Base-by-base conservation (phyloP, 2,329 filamentous ascomycete species). In the Chaetothyriales sp. region DNA sequence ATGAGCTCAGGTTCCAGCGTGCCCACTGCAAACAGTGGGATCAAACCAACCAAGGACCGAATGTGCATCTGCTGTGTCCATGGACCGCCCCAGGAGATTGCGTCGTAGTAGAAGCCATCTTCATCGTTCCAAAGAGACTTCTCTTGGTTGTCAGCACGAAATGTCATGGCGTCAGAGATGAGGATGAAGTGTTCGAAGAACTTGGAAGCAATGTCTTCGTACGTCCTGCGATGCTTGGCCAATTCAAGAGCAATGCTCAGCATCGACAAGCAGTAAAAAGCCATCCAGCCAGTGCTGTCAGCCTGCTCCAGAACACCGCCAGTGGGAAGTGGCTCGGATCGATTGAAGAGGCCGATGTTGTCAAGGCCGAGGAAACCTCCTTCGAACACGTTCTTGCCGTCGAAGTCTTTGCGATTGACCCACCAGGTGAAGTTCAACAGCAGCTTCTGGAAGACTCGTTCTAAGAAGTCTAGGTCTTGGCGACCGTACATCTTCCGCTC, bases 101-200 rank as follows among this genome's bases (percentile, higher is more conserved):
- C 90, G 70, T 97, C 90, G 65, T 97, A 97, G 76, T 97, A 97
- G 75, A 97, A 97, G 52, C 70, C 89, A 67, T 97, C 90, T 56
- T 94, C 80, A 25, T 95, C 89, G 63, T 95, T 97, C 90, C 90
- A 97, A 6, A 97, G 73, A 33, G 89, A 94, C 63, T 87, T 81
- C 62, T 92, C 86, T 60, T 80, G 65, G 72, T 82, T 72, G 70
- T 83, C 69, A 68, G 76, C 61, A 71, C 87, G 84, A 76, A 85
- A 89, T 0, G 85, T 88, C 90, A 97, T 95, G 53, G 90, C 92
- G 70, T 97, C 92, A 64, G 88, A 94, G 67, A 97, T 97, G 67
- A 95, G 83, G 64, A 97, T 86, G 70, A 97, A 97, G 65, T 97
- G 92, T 72, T 97, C 92, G 63, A 97, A 97, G 74, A 97, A 97